Base-by-base conservation (phyloP, 768 basidiomycete species). In the Amanita muscaria region DNA sequence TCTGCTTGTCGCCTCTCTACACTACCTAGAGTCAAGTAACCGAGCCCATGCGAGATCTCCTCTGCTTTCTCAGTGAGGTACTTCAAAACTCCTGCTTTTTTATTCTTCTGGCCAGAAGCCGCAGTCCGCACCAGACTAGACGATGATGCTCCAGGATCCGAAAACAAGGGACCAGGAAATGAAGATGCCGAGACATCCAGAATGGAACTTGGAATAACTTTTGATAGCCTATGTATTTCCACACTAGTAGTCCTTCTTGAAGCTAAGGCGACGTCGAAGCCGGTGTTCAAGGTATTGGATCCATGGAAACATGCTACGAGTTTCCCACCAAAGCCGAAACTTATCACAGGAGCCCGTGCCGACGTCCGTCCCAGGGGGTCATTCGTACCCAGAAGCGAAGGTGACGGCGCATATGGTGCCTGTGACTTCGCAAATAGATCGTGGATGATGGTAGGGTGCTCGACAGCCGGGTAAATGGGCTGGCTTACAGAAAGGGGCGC, bases 281-380 rank as follows among this genome's bases (percentile, higher is more conserved):
- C 82, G 15, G 83, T 79, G 59, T 70, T 78, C 57, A 83, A 60
- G 12, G 77, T 74, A 10, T 74, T 66, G 41, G 76, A 72, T 23
- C 77, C 75, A 53, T 88, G 90, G 68, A 94, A 96, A 60, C 88
- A 93, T 6, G 88, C 83, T 7, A 93, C 74, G 46, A 97, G 55
- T 56, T 84, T 85, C 9, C 93, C 93, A n/a, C 91, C 91, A 54
- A 93, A 92, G 0, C 94, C 94, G 54, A 97, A 96, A 49, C 79
- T 84, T 43, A 93, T 68, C 22, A 96, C 69, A 0, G 93, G 93
- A 7, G 81, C 77, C 29, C 79, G 77, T 44, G 75, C 76, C 2
- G 80, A 69, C 4, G 83, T 80, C 34, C 88, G 76, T 22, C 82
- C 80, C 2, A 91, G 64, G 4, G 87, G 86, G 58, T 91, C 88